Percentiles rank a stretch among this genome's conserved stretches.
phyloP scores from a whole-genome alignment of 1,284 basidiomycete species.

The Mycosarcoma mackinlayi region DNA sequence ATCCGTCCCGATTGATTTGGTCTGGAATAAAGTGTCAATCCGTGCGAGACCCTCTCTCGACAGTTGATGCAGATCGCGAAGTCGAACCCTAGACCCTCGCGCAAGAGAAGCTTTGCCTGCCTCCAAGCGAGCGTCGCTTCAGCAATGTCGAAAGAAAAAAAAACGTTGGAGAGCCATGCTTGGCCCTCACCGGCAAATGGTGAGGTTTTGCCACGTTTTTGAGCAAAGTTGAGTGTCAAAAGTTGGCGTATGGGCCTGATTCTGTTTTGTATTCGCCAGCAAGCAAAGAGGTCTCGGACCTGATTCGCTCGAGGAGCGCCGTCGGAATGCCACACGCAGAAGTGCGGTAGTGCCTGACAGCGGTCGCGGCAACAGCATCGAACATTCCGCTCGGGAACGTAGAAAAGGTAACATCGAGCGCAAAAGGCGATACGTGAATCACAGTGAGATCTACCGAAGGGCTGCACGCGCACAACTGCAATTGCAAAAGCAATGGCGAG shows the following conservation, averaged over 20 bases:
- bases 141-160: not conserved
- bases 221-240: not conserved
- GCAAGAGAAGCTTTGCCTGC: not conserved
- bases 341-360: too few species aligned
- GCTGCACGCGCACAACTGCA: constrained; percentile 2
- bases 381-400: too few species aligned
- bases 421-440: too few species aligned
- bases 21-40: too few species aligned
- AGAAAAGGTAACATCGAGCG: too few species aligned
- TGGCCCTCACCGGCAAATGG: too few species aligned
- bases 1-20: too few species aligned
- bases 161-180: too few species aligned
- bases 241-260: not conserved
- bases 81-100: constrained; percentile 28
- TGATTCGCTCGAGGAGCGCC: constrained; percentile 2
- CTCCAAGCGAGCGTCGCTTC: not conserved
- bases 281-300: constrained; percentile 28
- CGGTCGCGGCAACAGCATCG: too few species aligned
- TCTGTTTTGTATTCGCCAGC: not conserved
- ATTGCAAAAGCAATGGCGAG: too few species aligned
- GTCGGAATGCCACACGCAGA: not conserved
- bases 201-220: constrained; percentile 2
- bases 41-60: constrained; percentile 9
- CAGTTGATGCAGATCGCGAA: constrained; percentile 14
- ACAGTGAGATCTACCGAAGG: not conserved